Conservation (phyloP, 805 yeast genomes). For the Kodamaea sagamina region DNA sequence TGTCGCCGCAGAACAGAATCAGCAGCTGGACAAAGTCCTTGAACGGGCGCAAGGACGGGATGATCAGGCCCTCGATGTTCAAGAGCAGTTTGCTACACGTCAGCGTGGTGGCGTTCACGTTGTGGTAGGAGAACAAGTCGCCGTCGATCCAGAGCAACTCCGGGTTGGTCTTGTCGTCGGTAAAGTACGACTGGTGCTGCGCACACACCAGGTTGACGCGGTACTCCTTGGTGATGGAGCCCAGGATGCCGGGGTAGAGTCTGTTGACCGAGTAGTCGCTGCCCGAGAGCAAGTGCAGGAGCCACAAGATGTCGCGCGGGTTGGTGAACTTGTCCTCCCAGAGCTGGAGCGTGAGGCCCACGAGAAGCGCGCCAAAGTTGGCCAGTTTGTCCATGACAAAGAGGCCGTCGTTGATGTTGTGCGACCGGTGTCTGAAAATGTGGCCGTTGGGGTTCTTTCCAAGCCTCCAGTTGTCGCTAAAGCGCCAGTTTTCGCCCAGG, state of each 20-base stretch:
- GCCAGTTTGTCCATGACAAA: slow-evolving; percentile 11
- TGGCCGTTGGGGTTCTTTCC: not conserved
- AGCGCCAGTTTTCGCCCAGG: not conserved
- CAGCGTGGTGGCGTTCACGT: slow-evolving; percentile 3
- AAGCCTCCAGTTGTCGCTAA: not conserved
- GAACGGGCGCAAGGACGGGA: slow-evolving; percentile 16
- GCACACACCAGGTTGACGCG: slow-evolving; percentile 13
- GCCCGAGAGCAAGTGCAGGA: slow-evolving; percentile 13
- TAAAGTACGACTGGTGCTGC: slow-evolving; percentile 12
- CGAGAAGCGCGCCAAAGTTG: slow-evolving; percentile 13
- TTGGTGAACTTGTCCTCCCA: slow-evolving; percentile 9
- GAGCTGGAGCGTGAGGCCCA: slow-evolving; percentile 13
- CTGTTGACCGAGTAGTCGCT: slow-evolving; percentile 10
- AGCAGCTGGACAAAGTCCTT: slow-evolving; percentile 13
- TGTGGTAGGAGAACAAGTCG: slow-evolving; percentile 9
- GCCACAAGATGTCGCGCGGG: slow-evolving; percentile 16
- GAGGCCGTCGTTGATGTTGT: slow-evolving; percentile 10
- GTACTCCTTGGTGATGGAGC: slow-evolving; percentile 10
- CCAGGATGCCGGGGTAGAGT: slow-evolving; percentile 14
- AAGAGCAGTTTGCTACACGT: slow-evolving; percentile 7
- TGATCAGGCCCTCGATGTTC: slow-evolving; percentile 14
- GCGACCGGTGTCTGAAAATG: slow-evolving; percentile 3
- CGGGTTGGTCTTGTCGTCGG: slow-evolving; percentile 13
- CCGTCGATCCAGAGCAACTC: slow-evolving; percentile 15
- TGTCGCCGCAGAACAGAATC: slow-evolving; percentile 1